Percentiles rank a stretch among this genome's conserved stretches.
Conservation (phyloP, 208 protist genomes). For the Naegleria gruberi region DNA sequence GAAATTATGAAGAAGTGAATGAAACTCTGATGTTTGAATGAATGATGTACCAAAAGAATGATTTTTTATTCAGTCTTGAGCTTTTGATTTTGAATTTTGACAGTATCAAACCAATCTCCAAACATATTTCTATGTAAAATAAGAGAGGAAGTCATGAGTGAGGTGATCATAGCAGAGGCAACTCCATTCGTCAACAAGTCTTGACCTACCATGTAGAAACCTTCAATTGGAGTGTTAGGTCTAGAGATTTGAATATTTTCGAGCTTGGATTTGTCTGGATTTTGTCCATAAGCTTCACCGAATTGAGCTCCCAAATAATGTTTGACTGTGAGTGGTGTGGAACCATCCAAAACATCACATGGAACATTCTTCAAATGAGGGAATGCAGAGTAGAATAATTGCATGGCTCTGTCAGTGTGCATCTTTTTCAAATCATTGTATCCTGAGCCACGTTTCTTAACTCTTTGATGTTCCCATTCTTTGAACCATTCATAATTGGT, state of each 20-base stretch:
- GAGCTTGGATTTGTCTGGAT: background rate
- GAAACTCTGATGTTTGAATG: no score
- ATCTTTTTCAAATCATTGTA: background rate
- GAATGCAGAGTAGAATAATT: background rate
- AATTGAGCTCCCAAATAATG: background rate
- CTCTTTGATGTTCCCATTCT: background rate
- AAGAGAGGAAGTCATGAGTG: background rate
- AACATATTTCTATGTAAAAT: background rate
- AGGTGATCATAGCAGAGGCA: background rate
- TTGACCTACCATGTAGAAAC: background rate
- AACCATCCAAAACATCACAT: background rate
- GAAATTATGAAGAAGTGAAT: no score
- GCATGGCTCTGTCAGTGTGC: background rate
- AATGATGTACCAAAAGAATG: no score
- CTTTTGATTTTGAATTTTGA: no score
- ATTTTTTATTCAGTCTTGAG: no score
- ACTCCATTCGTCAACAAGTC: background rate
- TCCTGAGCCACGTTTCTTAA: background rate
- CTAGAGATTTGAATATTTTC: background rate
- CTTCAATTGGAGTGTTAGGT: background rate
- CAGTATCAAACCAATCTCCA: background rate
- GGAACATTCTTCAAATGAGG: background rate
- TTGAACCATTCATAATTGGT: constrained; percentile 8
- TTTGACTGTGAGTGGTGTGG: background rate
- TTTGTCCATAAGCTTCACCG: background rate